Base-by-base conservation (phyloP, 1,284 basidiomycete genomes). In the Termitomyces sp. region DNA sequence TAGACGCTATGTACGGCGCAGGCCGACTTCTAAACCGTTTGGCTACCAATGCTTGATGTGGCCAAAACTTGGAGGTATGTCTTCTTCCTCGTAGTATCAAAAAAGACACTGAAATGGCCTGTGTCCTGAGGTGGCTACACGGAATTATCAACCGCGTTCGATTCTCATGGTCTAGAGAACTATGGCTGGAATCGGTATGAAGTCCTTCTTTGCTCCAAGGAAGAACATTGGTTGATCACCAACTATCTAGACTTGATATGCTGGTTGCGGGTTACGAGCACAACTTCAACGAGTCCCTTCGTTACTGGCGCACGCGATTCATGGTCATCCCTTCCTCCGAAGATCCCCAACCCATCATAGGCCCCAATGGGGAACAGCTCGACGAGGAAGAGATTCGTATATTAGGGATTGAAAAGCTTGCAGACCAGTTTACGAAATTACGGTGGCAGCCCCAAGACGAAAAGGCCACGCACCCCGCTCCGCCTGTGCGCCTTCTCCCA, bases 241-340 rank as follows among this genome's bases (percentile, higher is more conserved):
- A 6, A 19, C 18, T 42, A 55, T n/a, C 37, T 56, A 88, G 84
- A 55, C 67, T 88, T 56, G 88, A 88, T 60, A 88, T 91, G 84
- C 71, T 94, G 5, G 87, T 93, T 8, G 90, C 90, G 3, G 92
- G 92, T 1, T 92, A 93, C 58, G 90, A 92, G 64, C 83, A 84
- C 48, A 77, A 86, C 42, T 85, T 93, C 64, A 86, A 85, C 61
- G 84, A 92, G 52, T 87, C 87, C 3, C 73, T 93, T 42, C 81
- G 89, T 41, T 97, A 96, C 65, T 98, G 95, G 92, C 81, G 95
- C 5, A 97, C 94, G 0, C 80, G 95, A n/a, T 97, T 97, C 65
- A 80, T 98, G 21, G 83, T 99, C 16, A 91, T 98, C 43, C 96
- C 96, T 0, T 86, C 90, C 0, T 78, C 83, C 9, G 86, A 86